Conservation (phyloP, 106 monocot species). For the Cymbidium sinense region DNA sequence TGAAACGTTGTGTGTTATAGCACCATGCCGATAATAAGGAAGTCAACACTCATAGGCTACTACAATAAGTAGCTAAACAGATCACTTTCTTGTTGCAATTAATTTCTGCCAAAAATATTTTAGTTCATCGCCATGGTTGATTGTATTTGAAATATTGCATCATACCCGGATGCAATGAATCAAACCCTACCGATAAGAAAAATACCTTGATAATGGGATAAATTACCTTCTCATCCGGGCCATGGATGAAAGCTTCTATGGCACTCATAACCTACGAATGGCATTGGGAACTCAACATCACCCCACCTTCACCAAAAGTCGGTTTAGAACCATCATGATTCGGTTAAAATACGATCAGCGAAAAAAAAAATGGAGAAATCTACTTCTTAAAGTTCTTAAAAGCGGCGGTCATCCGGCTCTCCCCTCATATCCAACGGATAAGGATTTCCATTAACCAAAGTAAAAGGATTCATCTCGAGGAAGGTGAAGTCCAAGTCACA, state of each 20-base stretch:
- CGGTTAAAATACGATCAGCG: not conserved
- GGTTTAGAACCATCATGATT: not conserved
- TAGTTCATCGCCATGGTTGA: too few relatives aligned
- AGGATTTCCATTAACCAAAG: conserved; percentile 82
- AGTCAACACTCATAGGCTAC: too few relatives aligned
- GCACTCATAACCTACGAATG: conserved; percentile 87
- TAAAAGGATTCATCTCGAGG: conserved; percentile 99
- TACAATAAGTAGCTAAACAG: too few relatives aligned
- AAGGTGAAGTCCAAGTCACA: conserved; percentile 83
- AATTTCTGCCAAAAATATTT: too few relatives aligned
- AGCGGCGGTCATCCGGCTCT: conserved; percentile 96
- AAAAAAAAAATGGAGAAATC: not conserved
- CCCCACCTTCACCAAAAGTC: conserved; percentile 60
- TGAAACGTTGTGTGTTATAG: too few relatives aligned
- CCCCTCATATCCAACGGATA: conserved; percentile 97
- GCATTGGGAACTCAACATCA: conserved; percentile 78
- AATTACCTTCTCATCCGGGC: conserved; percentile 84
- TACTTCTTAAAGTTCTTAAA: conserved; percentile 99
- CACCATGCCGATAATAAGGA: too few relatives aligned
- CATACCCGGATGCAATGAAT: too few relatives aligned
- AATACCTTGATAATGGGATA: not conserved
- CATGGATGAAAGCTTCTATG: conserved; percentile 73
- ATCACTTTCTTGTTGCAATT: too few relatives aligned
- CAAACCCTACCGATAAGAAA: not conserved
- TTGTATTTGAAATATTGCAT: too few relatives aligned